These are phyloP conservation scores for Jaltomata sinuosa DNA, from an alignment of 257 asterid genomes.

Conservation along the genomic window DNA sequence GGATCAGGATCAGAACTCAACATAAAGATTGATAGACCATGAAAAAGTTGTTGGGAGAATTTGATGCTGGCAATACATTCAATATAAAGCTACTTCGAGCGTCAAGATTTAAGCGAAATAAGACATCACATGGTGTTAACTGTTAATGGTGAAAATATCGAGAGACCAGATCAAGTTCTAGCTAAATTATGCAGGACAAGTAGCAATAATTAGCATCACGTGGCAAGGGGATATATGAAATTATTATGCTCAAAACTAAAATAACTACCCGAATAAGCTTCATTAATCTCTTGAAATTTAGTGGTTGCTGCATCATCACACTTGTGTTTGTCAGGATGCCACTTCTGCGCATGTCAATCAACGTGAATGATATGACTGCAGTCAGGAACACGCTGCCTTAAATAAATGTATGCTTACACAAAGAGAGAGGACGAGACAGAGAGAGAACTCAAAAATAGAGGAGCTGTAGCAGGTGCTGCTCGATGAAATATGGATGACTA, in stretches of 20 bases:
- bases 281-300: constrained; percentile 58
- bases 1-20: no score
- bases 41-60: neutral
- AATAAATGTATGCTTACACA: neutral
- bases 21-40: neutral
- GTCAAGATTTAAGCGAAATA: neutral
- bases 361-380: neutral
- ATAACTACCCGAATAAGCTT: constrained; percentile 49
- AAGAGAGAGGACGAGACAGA: neutral
- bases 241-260: neutral
- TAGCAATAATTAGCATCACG: neutral
- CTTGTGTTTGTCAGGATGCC: constrained; percentile 72
- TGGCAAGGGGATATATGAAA: neutral
- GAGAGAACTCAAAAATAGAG: constrained; percentile 5
- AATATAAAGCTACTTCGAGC: neutral
- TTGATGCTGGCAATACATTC: neutral
- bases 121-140: neutral
- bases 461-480: constrained; percentile 1
- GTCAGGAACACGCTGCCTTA: neutral
- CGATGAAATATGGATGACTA: constrained; percentile 8
- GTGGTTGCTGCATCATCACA: constrained; percentile 41
- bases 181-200: neutral
- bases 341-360: constrained; percentile 39
- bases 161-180: constrained; percentile 5
- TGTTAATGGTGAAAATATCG: neutral